A percentile compares a stretch with the other conserved stretches of the same genome.
Conservation (phyloP, 345 rosid genomes). For the Nasturtium officinale region DNA sequence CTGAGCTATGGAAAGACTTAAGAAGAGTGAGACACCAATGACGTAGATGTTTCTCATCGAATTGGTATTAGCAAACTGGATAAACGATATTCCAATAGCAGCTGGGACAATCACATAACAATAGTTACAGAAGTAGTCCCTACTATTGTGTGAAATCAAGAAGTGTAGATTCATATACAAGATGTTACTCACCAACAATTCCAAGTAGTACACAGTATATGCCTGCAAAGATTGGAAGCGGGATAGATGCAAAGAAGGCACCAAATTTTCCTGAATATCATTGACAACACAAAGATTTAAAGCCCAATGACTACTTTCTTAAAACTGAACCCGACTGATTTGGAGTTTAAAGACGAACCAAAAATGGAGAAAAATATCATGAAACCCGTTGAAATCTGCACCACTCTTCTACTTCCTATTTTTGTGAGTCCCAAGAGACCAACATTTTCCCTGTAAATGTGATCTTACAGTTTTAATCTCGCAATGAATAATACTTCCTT, state of each 20-base stretch:
- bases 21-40: slow-evolving; percentile 79
- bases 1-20: slow-evolving; percentile 82
- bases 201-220: slow-evolving; percentile 87
- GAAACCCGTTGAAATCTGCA: slow-evolving; percentile 91
- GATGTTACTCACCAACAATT: slow-evolving; percentile 72
- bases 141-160: neutral
- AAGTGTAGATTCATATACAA: neutral
- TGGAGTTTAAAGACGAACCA: slow-evolving; percentile 52
- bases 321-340: neutral
- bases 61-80: slow-evolving; percentile 79
- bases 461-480: slow-evolving; percentile 13
- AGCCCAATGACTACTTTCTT: neutral
- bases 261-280: slow-evolving; percentile 81
- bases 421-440: slow-evolving; percentile 90
- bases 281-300: neutral
- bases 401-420: slow-evolving; percentile 95
- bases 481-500: slow-evolving; percentile 2
- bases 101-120: slow-evolving; percentile 48
- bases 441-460: slow-evolving; percentile 80
- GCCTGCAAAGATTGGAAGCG: slow-evolving; percentile 88
- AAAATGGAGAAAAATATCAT: slow-evolving; percentile 98
- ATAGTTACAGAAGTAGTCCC: slow-evolving; percentile 9
- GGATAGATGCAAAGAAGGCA: slow-evolving; percentile 96
- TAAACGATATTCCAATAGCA: slow-evolving; percentile 84
- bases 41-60: slow-evolving; percentile 91